Evolutionary conservation across 202 grass and related monocot species (phyloP), one percentile per base, ranked within the genome.

Genomic region (Musa balbisiana): DNA sequence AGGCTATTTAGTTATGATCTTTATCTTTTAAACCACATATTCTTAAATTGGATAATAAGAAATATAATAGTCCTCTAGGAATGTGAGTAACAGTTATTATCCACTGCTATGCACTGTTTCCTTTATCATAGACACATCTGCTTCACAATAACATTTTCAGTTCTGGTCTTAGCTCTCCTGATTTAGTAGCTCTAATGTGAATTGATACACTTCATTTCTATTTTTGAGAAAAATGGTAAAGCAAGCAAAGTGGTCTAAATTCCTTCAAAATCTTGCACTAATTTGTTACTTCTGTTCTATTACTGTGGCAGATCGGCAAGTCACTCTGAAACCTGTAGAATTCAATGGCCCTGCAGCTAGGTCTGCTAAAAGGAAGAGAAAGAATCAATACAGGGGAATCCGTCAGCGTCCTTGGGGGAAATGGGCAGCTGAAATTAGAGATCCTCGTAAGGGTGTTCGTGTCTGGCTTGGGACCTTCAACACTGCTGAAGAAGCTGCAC

Each of bases 381-480:
- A 94, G 87, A 98, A 94, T 59, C 86, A 82, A 64, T 98, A 82
- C 76, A 86, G 95, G 74, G 95, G 95, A 72, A 98, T 98, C 87
- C 90, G 94, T 56, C 88, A 93, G 53, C 94, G 94, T 68, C 91
- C 94, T 33, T 98, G 94, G 94, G 94, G 94, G 27, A 98, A 98
- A 79, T 98, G 94, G 94, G 94, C 94, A 81, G 94, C 94, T 93
- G 94, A 98, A 84, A 98, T 98, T 56, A 87, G 94, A 77, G 91
- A 98, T 80, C 94, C 94, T 82, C 74, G 81, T 17, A 98, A 93
- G 78, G 94, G 94, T 78, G 83, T 98, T 50, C 88, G 94, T 76
- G 94, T 98, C 15, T 98, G 95, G 95, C 87, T 98, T 29, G 95
- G 95, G 63, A 98, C 95, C 76, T 98, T 80, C 85, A 98, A 98